phyloP scores from a whole-genome alignment of 1,284 basidiomycete genomes.

The Naganishia sp. region DNA sequence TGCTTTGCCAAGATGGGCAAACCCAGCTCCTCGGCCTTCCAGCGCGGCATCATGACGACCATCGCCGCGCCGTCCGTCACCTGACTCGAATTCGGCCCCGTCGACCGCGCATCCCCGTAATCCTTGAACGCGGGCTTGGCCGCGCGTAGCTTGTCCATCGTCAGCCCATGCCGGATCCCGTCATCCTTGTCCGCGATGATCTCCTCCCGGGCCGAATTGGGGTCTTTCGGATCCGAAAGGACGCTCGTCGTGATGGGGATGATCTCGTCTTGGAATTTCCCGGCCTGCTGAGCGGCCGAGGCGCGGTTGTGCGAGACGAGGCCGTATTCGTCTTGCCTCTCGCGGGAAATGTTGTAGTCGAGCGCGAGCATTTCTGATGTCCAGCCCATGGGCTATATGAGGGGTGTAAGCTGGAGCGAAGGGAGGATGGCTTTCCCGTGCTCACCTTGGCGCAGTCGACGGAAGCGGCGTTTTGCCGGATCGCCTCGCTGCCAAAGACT shows the following conservation, averaged over 20 bases:
- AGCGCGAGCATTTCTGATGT: conserved; percentile 83
- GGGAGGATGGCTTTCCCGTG: conserved; percentile 14
- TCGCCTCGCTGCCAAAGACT: conserved; percentile 62
- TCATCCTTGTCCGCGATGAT: conserved; percentile 73
- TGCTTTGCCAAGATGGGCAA: conserved; percentile 75
- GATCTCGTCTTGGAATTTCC: conserved; percentile 75
- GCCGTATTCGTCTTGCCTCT: conserved; percentile 78
- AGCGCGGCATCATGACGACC: conserved; percentile 79
- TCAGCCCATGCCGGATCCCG: conserved; percentile 76
- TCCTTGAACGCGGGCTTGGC: conserved; percentile 82
- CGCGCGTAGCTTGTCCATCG: conserved; percentile 67
- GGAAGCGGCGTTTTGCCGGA: conserved; percentile 61
- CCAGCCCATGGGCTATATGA: conserved; percentile 78
- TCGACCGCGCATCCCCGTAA: conserved; percentile 75
- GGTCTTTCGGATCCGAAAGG: conserved; percentile 37
- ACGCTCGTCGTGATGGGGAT: conserved; percentile 68
- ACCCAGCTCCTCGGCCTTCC: conserved; percentile 76
- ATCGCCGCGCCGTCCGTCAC: conserved; percentile 87
- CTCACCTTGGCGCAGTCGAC: conserved; percentile 73
- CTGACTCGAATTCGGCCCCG: conserved; percentile 85
- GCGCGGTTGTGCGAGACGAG: conserved; percentile 78
- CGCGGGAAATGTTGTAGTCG: conserved; percentile 69
- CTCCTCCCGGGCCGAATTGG: conserved; percentile 58
- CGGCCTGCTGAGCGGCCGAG: conserved; percentile 61
- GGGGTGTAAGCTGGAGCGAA: neutral